Base-by-base conservation (phyloP, 2,329 filamentous ascomycete species). In the Penicillium sclerotigenum region DNA sequence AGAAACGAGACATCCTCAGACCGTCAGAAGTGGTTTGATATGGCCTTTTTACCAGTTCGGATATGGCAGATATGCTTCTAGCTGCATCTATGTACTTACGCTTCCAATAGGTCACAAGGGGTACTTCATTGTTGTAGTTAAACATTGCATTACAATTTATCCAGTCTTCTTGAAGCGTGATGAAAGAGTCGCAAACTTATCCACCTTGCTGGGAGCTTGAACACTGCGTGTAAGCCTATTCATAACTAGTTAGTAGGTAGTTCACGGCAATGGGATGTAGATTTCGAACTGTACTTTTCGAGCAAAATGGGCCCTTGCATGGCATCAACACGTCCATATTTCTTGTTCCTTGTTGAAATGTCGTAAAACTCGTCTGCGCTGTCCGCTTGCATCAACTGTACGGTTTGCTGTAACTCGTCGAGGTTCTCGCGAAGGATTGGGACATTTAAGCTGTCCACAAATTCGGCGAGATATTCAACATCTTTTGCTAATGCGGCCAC, bases 301-400 rank as follows among this genome's bases (percentile, higher is more conserved):
- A 99, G 75, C 59, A 99, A 72, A 38, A 90, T 80, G 0, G 92
- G 91, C 0, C 93, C 94, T 71, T 95, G 95, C 71, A 95, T 81
- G 50, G 90, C 89, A 75, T 97, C 91, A 33, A 99, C 95, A 52
- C 91, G 87, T 16, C 91, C 89, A 71, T 96, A 99, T 71, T 96
- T 95, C 77, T 89, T 92, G 75, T 97, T 96, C 50, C 91, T 81
- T 14, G 88, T 89, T 5, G 88, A 89, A 47, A 94, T 88, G 70
- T 99, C 94, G 72, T 94, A 99, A 74, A 96, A 99, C 73, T 97
- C 93, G 62, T 97, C 92, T n/a, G 90, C 85, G 66, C 96, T 96
- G 38, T 96, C 91, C 13, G 82, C 77, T 68, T 90, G 86, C 83
- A 99, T 89, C 26, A 99, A 81, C 57, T 89, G 86, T 45, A 96